Evolutionary conservation across 495 filamentous ascomycete species (phyloP).

Genomic region (Podospora pseudoanserina): DNA sequence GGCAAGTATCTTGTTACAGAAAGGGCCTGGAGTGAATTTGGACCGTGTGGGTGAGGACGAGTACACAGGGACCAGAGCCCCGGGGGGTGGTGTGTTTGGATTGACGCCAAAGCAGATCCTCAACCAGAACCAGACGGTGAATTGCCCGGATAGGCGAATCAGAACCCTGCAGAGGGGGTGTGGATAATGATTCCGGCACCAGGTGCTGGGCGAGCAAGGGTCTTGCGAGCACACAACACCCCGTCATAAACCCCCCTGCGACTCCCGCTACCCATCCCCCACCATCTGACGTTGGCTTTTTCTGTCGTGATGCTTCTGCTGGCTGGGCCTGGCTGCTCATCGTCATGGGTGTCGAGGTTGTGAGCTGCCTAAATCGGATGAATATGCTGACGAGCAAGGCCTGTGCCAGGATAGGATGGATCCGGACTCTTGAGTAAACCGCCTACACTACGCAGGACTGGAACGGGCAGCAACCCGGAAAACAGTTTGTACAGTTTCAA

Average conservation of each 20-base stretch:
- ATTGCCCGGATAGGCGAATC: constrained; percentile 19
- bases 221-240: not conserved
- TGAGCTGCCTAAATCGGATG: not conserved
- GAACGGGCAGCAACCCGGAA: not conserved
- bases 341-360: not conserved
- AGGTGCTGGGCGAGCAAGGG: not conserved
- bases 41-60: constrained; percentile 25
- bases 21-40: constrained; percentile 23
- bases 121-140: constrained; percentile 17
- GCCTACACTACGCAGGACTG: not conserved
- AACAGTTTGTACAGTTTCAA: constrained; percentile 7
- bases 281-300: not conserved
- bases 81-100: constrained; percentile 17
- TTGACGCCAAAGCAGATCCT: constrained; percentile 27
- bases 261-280: constrained; percentile 10
- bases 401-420: not conserved
- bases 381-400: constrained; percentile 5
- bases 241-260: not conserved
- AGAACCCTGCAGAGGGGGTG: constrained; percentile 9
- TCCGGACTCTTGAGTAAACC: not conserved
- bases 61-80: not conserved
- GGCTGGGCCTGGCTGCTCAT: not conserved
- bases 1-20: constrained; percentile 27
- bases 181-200: constrained; percentile 4
- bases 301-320: not conserved